These are phyloP conservation scores for Aspergillus conjunctus DNA, from an alignment of 495 filamentous ascomycete species.

Conservation along the genomic window DNA sequence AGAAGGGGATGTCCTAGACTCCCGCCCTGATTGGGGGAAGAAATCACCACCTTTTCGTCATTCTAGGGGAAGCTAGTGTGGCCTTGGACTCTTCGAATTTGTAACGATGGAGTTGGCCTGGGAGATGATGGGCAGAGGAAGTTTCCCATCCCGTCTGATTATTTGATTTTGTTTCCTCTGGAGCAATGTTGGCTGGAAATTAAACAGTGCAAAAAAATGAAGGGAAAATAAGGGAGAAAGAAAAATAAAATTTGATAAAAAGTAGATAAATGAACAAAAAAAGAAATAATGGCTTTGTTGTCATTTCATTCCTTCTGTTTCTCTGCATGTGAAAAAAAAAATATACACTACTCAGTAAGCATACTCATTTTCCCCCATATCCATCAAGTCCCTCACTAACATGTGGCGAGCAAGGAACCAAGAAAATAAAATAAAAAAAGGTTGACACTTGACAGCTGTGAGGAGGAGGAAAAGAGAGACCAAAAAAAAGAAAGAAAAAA, in stretches of 20 bases:
- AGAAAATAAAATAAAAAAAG: neutral
- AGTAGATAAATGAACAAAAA: neutral
- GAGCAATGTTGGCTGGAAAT: neutral
- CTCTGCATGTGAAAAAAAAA: constrained; percentile 4
- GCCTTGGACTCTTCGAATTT: neutral
- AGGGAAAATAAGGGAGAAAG: neutral
- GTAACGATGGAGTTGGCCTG: no score
- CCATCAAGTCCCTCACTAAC: neutral
- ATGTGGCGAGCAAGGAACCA: neutral
- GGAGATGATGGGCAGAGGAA: neutral
- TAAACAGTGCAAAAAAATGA: neutral
- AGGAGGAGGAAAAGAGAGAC: neutral
- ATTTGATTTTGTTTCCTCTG: neutral
- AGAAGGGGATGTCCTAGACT: neutral
- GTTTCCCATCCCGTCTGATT: neutral
- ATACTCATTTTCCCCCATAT: neutral
- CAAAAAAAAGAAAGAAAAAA: neutral
- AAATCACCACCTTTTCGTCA: constrained; percentile 2
- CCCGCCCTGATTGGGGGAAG: constrained; percentile 1
- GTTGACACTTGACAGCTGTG: neutral
- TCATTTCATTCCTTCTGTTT: neutral
- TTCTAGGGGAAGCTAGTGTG: neutral
- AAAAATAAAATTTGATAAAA: neutral
- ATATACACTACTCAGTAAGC: neutral
- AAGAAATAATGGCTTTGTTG: constrained; percentile 3